Conservation (phyloP, 2,329 filamentous ascomycete genomes). For the Dactylellina sp. region DNA sequence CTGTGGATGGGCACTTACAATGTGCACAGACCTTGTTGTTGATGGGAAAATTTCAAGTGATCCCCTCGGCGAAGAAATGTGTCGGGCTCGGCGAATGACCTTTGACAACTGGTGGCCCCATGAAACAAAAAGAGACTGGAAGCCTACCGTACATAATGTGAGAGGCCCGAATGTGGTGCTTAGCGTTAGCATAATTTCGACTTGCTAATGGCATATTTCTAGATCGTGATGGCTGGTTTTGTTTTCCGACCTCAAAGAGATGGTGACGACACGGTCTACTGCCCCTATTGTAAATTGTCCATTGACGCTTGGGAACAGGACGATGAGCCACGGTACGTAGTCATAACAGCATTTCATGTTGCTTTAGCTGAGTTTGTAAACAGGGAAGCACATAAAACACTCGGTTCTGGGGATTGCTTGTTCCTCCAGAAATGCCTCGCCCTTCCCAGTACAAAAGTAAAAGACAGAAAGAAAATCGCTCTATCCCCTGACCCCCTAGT, state of each 20-base stretch:
- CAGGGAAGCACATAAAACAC: conserved; percentile 32
- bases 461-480: neutral
- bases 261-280: conserved; percentile 81
- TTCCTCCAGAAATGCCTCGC: conserved; percentile 21
- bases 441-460: neutral
- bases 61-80: conserved; percentile 77
- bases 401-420: conserved; percentile 33
- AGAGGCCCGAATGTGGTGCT: conserved; percentile 43
- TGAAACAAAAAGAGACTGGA: conserved; percentile 86
- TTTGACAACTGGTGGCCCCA: conserved; percentile 87
- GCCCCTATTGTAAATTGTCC: conserved; percentile 87
- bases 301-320: conserved; percentile 94
- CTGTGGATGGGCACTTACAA: conserved; percentile 87
- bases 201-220: no score
- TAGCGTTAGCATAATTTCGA: no score
- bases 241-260: conserved; percentile 44
- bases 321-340: conserved; percentile 82
- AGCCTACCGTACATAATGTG: conserved; percentile 89
- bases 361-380: conserved; percentile 25
- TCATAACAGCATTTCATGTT: conserved; percentile 56
- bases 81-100: conserved; percentile 81
- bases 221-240: conserved; percentile 56
- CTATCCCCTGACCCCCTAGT: neutral
- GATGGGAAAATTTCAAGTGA: conserved; percentile 73
- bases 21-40: conserved; percentile 71